Evolutionary conservation across 768 basidiomycete genomes (phyloP).

Genomic region (Lactarius indigo): DNA sequence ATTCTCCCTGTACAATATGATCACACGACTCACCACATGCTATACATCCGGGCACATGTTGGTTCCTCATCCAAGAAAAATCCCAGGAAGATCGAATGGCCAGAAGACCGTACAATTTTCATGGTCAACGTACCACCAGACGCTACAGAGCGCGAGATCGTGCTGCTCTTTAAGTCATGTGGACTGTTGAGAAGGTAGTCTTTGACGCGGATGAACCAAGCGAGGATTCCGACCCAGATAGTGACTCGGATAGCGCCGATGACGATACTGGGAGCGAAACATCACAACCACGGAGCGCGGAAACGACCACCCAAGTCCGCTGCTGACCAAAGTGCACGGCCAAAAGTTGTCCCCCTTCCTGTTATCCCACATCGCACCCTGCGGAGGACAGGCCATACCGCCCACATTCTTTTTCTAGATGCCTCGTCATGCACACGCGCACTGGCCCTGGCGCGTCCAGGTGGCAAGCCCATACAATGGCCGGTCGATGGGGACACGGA

Average conservation of each 20-base stretch:
- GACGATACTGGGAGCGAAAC: conserved; percentile 30
- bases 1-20: conserved; percentile 43
- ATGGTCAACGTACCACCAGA: conserved; percentile 88
- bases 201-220: conserved; percentile 50
- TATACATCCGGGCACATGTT: conserved; percentile 73
- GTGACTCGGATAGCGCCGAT: conserved; percentile 34
- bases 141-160: conserved; percentile 76
- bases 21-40: conserved; percentile 52
- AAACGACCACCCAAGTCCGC: conserved; percentile 35
- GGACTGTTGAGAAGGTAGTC: conserved; percentile 70
- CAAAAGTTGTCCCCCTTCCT: conserved; percentile 62
- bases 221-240: conserved; percentile 37
- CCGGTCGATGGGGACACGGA: conserved; percentile 44
- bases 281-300: conserved; percentile 28
- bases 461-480: conserved; percentile 60
- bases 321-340: conserved; percentile 32
- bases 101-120: conserved; percentile 74
- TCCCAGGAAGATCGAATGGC: conserved; percentile 34
- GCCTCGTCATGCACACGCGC: conserved; percentile 66
- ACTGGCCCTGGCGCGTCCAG: conserved; percentile 38
- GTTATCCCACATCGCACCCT: conserved; percentile 48
- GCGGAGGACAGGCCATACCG: conserved; percentile 60
- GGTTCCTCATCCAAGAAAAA: conserved; percentile 37
- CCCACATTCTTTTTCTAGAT: conserved; percentile 73
- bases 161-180: conserved; percentile 68